phyloP scores from a whole-genome alignment of 2,329 filamentous ascomycete species.

The Westerdykella ornata region DNA sequence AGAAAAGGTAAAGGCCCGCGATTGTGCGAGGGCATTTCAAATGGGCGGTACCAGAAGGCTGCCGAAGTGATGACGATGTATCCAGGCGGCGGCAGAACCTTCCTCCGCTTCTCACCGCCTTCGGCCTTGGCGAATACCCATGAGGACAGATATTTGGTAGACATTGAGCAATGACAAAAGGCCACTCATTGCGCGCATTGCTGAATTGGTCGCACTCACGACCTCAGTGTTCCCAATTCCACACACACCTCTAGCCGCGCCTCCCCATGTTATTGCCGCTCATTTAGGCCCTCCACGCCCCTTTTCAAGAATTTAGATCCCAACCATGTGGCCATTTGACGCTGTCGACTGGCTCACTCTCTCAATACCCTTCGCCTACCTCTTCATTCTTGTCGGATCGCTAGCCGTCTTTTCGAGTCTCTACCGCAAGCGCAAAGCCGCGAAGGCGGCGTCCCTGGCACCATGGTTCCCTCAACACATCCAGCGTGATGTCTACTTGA shows the following conservation, averaged over 20 bases:
- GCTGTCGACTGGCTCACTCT: conserved; percentile 77
- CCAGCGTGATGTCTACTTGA: conserved; percentile 90
- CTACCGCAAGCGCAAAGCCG: conserved; percentile 84
- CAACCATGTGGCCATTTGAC: conserved; percentile 33
- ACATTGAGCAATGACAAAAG: conserved; percentile 8
- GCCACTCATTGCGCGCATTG: conserved; percentile 6
- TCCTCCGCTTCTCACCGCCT: neutral
- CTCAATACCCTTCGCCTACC: conserved; percentile 79
- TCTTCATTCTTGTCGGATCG: conserved; percentile 78
- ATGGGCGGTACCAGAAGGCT: too few relatives aligned
- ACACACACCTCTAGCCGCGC: neutral
- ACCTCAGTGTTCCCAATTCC: neutral
- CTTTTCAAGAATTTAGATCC: conserved; percentile 1
- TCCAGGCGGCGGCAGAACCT: neutral
- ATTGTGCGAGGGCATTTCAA: too few relatives aligned
- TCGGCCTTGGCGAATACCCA: neutral
- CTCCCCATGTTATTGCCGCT: conserved; percentile 1
- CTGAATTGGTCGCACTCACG: neutral
- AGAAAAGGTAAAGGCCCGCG: too few relatives aligned
- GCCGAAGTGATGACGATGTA: neutral
- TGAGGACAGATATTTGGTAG: conserved; percentile 20
- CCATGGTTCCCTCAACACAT: conserved; percentile 92
- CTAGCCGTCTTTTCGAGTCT: conserved; percentile 87
- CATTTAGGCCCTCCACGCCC: neutral
- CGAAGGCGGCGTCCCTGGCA: conserved; percentile 72